Percentiles rank a stretch among this genome's conserved stretches.
These are phyloP conservation scores for Narthecium ossifragum DNA, from an alignment of 106 monocot genomes.

Conservation along the genomic window DNA sequence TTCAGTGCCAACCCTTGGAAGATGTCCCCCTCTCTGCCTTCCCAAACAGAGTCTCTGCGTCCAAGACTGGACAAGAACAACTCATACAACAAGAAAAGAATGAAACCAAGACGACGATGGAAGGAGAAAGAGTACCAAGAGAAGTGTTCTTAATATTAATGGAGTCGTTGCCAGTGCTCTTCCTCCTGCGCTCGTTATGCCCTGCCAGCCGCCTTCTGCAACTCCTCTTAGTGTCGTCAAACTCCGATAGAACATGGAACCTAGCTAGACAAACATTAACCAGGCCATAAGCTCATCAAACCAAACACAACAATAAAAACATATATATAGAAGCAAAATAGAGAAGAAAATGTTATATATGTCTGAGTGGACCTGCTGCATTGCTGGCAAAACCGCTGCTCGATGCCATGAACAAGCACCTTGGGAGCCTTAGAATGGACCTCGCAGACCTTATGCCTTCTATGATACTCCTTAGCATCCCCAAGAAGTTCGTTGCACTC, in stretches of 20 bases:
- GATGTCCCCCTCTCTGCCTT: too few relatives aligned
- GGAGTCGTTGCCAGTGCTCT: constrained; percentile 46
- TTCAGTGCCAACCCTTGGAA: neutral
- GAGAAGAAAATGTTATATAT: too few relatives aligned
- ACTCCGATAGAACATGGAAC: constrained; percentile 72
- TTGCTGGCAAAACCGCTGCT: constrained; percentile 3
- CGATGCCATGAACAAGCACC: neutral
- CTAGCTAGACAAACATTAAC: neutral
- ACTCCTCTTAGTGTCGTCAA: constrained; percentile 75
- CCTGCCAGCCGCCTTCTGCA: constrained; percentile 72
- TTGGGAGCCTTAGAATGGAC: neutral
- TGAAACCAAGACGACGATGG: neutral
- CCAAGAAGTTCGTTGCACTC: neutral
- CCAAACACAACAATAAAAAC: neutral
- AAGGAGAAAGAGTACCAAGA: constrained; percentile 10
- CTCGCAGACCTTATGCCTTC: constrained; percentile 94
- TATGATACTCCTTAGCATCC: constrained; percentile 76
- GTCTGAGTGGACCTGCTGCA: neutral
- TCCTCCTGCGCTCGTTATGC: constrained; percentile 79
- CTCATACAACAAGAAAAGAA: neutral
- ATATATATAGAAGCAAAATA: neutral
- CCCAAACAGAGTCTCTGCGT: too few relatives aligned
- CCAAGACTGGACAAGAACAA: neutral
- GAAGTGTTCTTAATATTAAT: constrained; percentile 22
- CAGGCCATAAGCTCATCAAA: neutral